These are phyloP conservation scores for Purpureocillium takamizusanense DNA, from an alignment of 2,329 filamentous ascomycete genomes.

Conservation along the genomic window DNA sequence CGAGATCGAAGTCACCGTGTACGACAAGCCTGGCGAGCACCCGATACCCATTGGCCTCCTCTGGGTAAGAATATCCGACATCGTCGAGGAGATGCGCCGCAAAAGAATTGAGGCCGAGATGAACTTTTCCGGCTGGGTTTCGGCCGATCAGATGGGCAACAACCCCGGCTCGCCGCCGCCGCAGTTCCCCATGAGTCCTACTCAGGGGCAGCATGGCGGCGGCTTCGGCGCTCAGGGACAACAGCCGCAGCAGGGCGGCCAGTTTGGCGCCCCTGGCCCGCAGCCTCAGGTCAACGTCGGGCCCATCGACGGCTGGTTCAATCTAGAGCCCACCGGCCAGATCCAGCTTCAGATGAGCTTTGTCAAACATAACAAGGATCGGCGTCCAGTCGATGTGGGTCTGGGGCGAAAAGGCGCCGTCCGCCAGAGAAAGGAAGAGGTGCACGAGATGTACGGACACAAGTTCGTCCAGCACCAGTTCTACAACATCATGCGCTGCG, in stretches of 20 bases:
- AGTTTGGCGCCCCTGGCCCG: slow-evolving; percentile 23
- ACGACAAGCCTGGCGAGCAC: slow-evolving; percentile 88
- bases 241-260: slow-evolving; percentile 12
- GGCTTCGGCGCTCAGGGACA: slow-evolving; percentile 31
- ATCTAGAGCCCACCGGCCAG: slow-evolving; percentile 84
- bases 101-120: slow-evolving; percentile 97
- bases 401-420: slow-evolving; percentile 93
- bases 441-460: slow-evolving; percentile 98
- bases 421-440: slow-evolving; percentile 93
- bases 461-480: slow-evolving; percentile 98
- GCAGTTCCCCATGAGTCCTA: slow-evolving; percentile 51
- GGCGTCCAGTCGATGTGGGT: slow-evolving; percentile 75
- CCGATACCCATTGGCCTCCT: slow-evolving; percentile 88
- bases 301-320: slow-evolving; percentile 91
- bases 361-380: slow-evolving; percentile 79
- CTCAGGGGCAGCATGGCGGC: slow-evolving; percentile 31
- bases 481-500: slow-evolving; percentile 99
- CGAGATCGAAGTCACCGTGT: slow-evolving; percentile 94
- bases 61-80: slow-evolving; percentile 94
- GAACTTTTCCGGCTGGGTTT: slow-evolving; percentile 92
- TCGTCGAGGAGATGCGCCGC: slow-evolving; percentile 91
- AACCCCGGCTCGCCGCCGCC: slow-evolving; percentile 37
- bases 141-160: slow-evolving; percentile 85
- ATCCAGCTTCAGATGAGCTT: slow-evolving; percentile 91
- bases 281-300: slow-evolving; percentile 46